Evolutionary conservation across 192 early-diverging fungal genomes (phyloP).

Genomic region (Rhizoclosmatium sp.): DNA sequence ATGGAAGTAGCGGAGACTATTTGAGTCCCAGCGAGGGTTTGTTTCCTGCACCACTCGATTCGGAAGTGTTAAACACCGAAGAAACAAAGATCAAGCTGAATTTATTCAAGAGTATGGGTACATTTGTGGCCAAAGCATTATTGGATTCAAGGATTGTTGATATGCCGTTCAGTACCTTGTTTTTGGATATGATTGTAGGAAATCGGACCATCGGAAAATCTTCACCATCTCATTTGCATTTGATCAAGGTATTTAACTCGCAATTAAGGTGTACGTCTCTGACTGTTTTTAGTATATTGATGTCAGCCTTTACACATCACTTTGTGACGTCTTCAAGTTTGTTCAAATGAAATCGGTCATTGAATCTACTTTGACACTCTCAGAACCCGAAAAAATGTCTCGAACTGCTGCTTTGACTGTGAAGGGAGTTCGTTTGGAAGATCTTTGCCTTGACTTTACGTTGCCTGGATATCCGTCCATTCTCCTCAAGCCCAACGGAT

Average conservation of each 20-base stretch:
- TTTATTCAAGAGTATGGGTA: slow-evolving; percentile 80
- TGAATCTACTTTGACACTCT: slow-evolving; percentile 58
- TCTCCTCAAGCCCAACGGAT: slow-evolving; percentile 70
- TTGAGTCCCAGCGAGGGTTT: slow-evolving; percentile 43
- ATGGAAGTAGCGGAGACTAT: slow-evolving; percentile 28
- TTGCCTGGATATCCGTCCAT: slow-evolving; percentile 80
- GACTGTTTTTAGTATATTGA: slow-evolving; percentile 69
- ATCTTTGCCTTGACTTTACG: slow-evolving; percentile 85
- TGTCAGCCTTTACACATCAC: slow-evolving; percentile 68
- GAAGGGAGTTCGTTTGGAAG: slow-evolving; percentile 55
- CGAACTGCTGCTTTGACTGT: slow-evolving; percentile 61
- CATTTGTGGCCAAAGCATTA: slow-evolving; percentile 88
- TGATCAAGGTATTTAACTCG: slow-evolving; percentile 24
- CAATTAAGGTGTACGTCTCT: slow-evolving; percentile 10
- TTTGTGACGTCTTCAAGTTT: slow-evolving; percentile 72
- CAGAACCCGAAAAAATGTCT: slow-evolving; percentile 49
- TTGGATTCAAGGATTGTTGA: slow-evolving; percentile 88
- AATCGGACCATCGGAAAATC: slow-evolving; percentile 7
- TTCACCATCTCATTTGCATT: slow-evolving; percentile 24
- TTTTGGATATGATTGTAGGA: slow-evolving; percentile 75
- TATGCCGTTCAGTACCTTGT: slow-evolving; percentile 76
- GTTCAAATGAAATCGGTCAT: slow-evolving; percentile 65
- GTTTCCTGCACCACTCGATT: slow-evolving; percentile 44
- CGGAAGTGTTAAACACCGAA: slow-evolving; percentile 32
- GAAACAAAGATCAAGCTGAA: slow-evolving; percentile 61